A percentile compares a stretch with the other conserved stretches of the same genome.
Conservation (phyloP, 495 filamentous ascomycete species). For the Darksidea phi region DNA sequence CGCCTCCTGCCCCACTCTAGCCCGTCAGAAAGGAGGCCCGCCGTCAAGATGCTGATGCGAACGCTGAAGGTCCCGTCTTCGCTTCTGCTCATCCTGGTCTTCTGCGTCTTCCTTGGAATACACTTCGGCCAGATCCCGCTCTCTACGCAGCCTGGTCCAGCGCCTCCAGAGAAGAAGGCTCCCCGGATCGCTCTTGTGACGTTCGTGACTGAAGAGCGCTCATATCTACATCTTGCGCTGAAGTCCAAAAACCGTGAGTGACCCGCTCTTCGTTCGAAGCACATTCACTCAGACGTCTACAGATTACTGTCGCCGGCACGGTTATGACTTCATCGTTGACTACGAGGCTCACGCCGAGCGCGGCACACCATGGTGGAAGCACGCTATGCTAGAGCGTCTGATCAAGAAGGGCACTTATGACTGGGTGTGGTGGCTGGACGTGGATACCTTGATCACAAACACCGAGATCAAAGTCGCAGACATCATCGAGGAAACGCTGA, state of each 20-base stretch:
- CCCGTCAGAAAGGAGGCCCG: background rate
- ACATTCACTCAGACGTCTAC: background rate
- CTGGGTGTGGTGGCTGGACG: slow-evolving; percentile 43
- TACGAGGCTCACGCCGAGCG: slow-evolving; percentile 30
- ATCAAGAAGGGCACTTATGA: slow-evolving; percentile 34
- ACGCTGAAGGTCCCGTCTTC: slow-evolving; percentile 3
- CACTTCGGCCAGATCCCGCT: slow-evolving; percentile 5
- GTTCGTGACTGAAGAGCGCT: slow-evolving; percentile 31
- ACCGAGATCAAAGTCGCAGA: slow-evolving; percentile 28
- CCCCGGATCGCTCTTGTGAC: slow-evolving; percentile 33
- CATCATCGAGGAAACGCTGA: slow-evolving; percentile 34
- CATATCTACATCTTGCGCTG: slow-evolving; percentile 33
- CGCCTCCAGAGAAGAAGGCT: background rate
- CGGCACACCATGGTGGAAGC: slow-evolving; percentile 34
- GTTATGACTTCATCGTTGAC: slow-evolving; percentile 37
- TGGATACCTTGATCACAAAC: slow-evolving; percentile 33
- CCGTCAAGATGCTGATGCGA: slow-evolving; percentile 18
- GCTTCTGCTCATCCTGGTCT: slow-evolving; percentile 8
- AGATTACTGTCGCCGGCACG: slow-evolving; percentile 35
- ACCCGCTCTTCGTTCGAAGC: no score
- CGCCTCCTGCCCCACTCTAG: background rate
- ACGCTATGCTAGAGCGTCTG: slow-evolving; percentile 37
- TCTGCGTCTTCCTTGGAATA: slow-evolving; percentile 19
- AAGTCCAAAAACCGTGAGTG: slow-evolving; percentile 35
- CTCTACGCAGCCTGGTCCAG: background rate